Percentiles rank a stretch among this genome's conserved stretches.
Evolutionary conservation across 495 filamentous ascomycete species (phyloP).

Genomic region (Penicillium coprophilum): DNA sequence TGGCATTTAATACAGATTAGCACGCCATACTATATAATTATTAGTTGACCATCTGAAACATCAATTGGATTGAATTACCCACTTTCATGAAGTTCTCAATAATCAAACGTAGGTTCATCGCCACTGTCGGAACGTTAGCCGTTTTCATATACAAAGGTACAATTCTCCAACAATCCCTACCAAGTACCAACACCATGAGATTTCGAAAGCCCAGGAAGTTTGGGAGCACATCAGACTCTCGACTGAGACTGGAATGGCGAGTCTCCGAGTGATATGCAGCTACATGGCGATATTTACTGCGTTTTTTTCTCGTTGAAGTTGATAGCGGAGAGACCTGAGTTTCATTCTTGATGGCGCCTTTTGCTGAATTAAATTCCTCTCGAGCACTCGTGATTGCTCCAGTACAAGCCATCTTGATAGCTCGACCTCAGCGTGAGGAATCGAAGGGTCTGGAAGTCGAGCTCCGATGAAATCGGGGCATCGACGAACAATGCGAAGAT

Average conservation of each 20-base stretch:
- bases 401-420: conserved; percentile 20
- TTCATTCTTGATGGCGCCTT: conserved; percentile 11
- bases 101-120: conserved; percentile 87
- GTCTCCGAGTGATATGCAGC: conserved; percentile 74
- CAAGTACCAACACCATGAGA: conserved; percentile 89
- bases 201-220: conserved; percentile 94
- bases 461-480: conserved; percentile 5
- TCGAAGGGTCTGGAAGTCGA: background rate
- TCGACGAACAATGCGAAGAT: background rate
- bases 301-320: conserved; percentile 20
- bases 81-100: conserved; percentile 98
- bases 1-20: conserved; percentile 90
- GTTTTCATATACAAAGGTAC: background rate
- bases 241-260: conserved; percentile 78
- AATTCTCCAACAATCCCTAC: conserved; percentile 43
- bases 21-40: conserved; percentile 73
- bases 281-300: conserved; percentile 79
- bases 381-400: conserved; percentile 17
- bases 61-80: conserved; percentile 12
- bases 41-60: conserved; percentile 8
- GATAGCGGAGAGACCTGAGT: conserved; percentile 10
- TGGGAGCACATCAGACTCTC: conserved; percentile 68
- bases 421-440: background rate
- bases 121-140: conserved; percentile 55
- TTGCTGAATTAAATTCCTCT: conserved; percentile 11